Base-by-base conservation (phyloP, 345 rosid species). In the Carallia brachiata region DNA sequence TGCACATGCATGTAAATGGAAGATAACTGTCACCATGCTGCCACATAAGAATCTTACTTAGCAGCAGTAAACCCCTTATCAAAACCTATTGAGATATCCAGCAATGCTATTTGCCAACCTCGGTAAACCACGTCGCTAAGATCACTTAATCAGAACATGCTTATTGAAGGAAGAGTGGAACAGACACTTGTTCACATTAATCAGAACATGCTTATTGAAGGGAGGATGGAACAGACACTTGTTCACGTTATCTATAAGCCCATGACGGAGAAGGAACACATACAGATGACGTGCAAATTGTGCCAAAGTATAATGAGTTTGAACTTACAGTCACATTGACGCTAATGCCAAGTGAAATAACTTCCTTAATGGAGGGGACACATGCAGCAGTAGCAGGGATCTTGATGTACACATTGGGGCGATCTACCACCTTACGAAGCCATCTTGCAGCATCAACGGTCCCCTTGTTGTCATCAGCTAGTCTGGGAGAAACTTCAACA, bases 361-460 rank as follows among this genome's bases (percentile, higher is more conserved):
- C 97, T 79, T 94, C 96, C 85, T 91, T 91, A 80, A 91, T 87
- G 28, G 96, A 89, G 59, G 92, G 93, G 74, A 94, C 69, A 67
- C 97, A 94, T 18, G 96, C 82, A 76, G 86, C 92, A n/a, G 98
- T 94, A 56, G 97, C 99, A 72, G 97, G 97, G 65, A 94, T 94
- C 82, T 94, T 94, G 36, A 94, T 90, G 89, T 92, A 94, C 63
- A 94, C 99, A 59, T 92, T 94, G n/a, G 86, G 78, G 73, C 96
- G 87, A 77, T 83, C 56, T 36, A 94, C 99, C 69, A 89, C 91
- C 78, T 90, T 88, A 70, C 84, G 91, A 82, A 95, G 96, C 84
- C 73, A 92, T 69, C 89, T 92, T 68, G 98, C 90, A 55, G 98
- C 97, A 78, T 85, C 98, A 69, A 90, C 86, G 53, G 98, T 95